Percentiles rank a stretch among this genome's conserved stretches.
These are phyloP conservation scores for Aspergillus alliaceus DNA, from an alignment of 2,329 filamentous ascomycete species.

Conservation along the genomic window DNA sequence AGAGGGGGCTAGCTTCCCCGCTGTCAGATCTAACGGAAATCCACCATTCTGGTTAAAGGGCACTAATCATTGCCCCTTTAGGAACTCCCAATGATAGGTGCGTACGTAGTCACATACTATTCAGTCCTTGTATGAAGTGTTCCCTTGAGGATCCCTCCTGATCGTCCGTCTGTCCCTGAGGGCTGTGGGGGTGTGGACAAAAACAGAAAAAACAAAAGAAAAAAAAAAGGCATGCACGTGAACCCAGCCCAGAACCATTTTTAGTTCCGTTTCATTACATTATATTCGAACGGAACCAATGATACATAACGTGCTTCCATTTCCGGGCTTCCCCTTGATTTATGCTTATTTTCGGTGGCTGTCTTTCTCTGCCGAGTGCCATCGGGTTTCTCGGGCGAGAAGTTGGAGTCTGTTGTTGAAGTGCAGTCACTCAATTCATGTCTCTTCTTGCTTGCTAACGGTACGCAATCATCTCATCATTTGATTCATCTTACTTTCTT, in stretches of 20 bases:
- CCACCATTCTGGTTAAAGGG: slow-evolving; percentile 2
- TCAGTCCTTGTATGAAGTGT: neutral
- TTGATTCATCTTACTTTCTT: neutral
- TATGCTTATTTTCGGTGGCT: neutral
- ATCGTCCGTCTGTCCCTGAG: neutral
- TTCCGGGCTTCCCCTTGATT: slow-evolving; percentile 1
- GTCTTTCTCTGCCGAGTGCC: slow-evolving; percentile 9
- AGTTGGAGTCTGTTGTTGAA: neutral
- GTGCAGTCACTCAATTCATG: neutral
- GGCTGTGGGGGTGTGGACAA: no score
- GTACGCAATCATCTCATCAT: neutral
- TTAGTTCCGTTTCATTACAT: neutral
- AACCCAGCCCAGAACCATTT: neutral
- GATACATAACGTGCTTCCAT: slow-evolving; percentile 1
- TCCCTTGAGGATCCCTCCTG: neutral
- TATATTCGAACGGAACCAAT: neutral
- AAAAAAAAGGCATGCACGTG: slow-evolving; percentile 7
- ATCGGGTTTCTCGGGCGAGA: slow-evolving; percentile 14
- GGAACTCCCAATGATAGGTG: slow-evolving; percentile 1
- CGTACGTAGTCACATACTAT: neutral
- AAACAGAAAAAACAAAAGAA: neutral
- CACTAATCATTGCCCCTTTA: neutral
- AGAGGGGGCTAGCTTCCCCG: slow-evolving; percentile 11
- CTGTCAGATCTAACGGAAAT: slow-evolving; percentile 24
- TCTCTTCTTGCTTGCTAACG: neutral